Base-by-base conservation (phyloP, 106 monocot genomes). In the Phalaenopsis aphrodite region DNA sequence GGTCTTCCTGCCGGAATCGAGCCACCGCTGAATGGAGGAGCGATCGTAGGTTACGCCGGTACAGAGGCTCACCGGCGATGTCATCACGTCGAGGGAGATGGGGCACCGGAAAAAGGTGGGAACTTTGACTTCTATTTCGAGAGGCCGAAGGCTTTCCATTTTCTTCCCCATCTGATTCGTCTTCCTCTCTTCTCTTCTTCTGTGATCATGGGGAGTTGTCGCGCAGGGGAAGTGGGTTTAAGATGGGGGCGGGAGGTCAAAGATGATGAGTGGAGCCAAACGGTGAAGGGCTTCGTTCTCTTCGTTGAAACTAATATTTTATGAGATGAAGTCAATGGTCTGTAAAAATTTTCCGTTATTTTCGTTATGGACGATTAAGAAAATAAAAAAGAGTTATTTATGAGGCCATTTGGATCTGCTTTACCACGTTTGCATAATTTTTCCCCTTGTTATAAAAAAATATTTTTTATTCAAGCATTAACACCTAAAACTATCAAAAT, bases 1-100 rank as follows among this genome's bases (percentile, higher is more conserved):
- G 11, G 87, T 92, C 65, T 79, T 84, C 80, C 87, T 85, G 19
- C 92, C 92, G 71, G 82, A 81, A 0, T 89, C 92, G 2, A 92
- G 79, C 92, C 92, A 92, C 15, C 82, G 79, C 46, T 87, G 82
- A 85, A 92, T 92, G 75, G 92, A 89, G 68, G 84, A 69, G 18
- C 92, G 87, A 79, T 92, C 92, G 87, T 92, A 92, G 76, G 92
- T 89, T 52, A 92, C 87, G 76, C 92, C 92, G 76, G 92, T 92
- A 84, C 86, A 89, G 38, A 92, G 87, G 80, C 92, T 92, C 6
- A 92, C 92, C 69, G 92, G 92, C 12, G 89, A 92, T 49, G 78
- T 79, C 92, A 92, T 92, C 64, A 92, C 87, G 75, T 92, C 92
- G 76, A 92, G 81, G 5, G 91, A 92, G 67, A 92, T 92, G 2